phyloP scores from a whole-genome alignment of 1,284 basidiomycete genomes.

The Cryptococcus hybrid region DNA sequence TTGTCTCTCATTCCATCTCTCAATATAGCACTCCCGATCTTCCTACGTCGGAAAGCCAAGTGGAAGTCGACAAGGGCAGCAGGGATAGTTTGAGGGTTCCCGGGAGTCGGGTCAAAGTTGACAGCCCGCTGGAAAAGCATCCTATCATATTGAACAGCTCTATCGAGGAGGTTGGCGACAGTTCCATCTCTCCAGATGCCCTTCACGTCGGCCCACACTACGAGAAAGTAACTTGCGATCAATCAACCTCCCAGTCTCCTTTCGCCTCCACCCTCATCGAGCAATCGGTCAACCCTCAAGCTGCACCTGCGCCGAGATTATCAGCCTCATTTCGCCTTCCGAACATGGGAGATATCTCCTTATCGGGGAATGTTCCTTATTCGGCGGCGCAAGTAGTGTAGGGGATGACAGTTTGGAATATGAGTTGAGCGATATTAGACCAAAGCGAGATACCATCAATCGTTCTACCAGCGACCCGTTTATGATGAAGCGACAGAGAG shows the following conservation, averaged over 20 bases:
- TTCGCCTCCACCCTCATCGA: not conserved
- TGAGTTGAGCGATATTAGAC: conserved; percentile 9
- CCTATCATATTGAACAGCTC: not conserved
- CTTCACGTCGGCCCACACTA: not conserved
- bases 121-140: not conserved
- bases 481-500: not conserved
- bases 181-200: not conserved
- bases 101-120: not conserved
- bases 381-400: conserved; percentile 8
- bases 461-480: not conserved
- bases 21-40: not conserved
- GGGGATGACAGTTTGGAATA: conserved; percentile 14
- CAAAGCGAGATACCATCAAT: not conserved
- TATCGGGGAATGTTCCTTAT: conserved; percentile 13
- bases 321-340: conserved; percentile 16
- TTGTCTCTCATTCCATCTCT: not conserved
- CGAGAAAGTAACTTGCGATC: not conserved
- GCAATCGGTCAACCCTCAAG: not conserved
- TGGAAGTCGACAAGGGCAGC: not conserved
- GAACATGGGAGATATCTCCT: conserved; percentile 8
- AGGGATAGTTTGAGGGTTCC: not conserved
- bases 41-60: not conserved
- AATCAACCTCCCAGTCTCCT: not conserved
- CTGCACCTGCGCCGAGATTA: conserved; percentile 4
- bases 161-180: not conserved